Evolutionary conservation across 331 rosid genomes (phyloP), one percentile per base, ranked within the genome.

Genomic region (Cydonia oblonga): DNA sequence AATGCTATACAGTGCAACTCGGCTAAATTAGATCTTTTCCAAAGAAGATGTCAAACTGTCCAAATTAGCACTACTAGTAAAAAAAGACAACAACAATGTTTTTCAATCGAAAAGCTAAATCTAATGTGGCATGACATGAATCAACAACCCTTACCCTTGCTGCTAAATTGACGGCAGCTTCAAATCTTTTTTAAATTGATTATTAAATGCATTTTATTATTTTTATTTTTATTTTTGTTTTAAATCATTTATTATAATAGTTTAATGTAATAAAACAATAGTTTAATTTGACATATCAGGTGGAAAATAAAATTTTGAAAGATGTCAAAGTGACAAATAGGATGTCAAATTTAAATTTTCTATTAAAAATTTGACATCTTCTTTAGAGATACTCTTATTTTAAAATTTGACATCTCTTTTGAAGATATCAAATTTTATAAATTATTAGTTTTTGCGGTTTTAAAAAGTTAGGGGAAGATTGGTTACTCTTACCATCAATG

Each of bases 1-100:
- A 30, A 54, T 28, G 19, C 19, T 30, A 66, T 75, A 67, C 79
- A 73, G 40, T 75, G 57, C 35, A 22, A 66, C 33, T 66, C 29
- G 4, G 7, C 28, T 24, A 9, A 38, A 38, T 38, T 46, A 15
- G 53, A 15, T 18, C 1, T 15, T 5, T 5, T 5, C 9, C 19
- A 46, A 15, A 46, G 2, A 2, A 46, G 3, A 46, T 15, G 1
- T 46, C 0, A 46, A 46, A 46, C 5, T 46, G n/a, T 46, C 0
- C 6, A 46, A 46, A 46, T 46, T 1, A 46, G 0, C n/a, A 15
- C 3, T 46, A 46, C 0, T 2, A 46, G 53, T 46, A 38, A 46
- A 15, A 40, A 46, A 15, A 15, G 52, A 14, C 53, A 15, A 4
- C n/a, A 46, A 46, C 3, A 46, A 46, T 5, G n/a, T 5, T 46